phyloP scores from a whole-genome alignment of 805 yeast species.

The Crinitomyces ghanaensis region DNA sequence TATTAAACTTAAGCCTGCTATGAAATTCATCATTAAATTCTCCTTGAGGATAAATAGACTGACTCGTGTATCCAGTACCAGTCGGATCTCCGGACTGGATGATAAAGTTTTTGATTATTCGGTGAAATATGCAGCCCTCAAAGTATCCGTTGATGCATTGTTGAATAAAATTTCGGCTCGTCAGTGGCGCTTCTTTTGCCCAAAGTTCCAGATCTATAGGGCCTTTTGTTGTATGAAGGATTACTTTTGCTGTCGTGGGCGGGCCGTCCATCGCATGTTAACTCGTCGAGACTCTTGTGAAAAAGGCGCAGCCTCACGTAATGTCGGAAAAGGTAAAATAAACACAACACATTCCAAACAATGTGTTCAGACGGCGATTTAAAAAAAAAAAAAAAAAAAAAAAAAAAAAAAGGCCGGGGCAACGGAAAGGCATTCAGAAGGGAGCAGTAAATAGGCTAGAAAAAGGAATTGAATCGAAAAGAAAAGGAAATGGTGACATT shows the following conservation, averaged over 20 bases:
- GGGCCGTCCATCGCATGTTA: conserved; percentile 12
- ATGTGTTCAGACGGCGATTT: no score
- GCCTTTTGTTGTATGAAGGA: conserved; percentile 47
- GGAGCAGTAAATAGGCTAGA: no score
- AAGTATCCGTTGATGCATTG: conserved; percentile 36
- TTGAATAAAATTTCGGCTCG: conserved; percentile 38
- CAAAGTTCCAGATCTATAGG: conserved; percentile 48
- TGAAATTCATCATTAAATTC: conserved; percentile 36
- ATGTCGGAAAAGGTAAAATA: no score
- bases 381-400: no score
- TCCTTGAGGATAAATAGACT: conserved; percentile 17
- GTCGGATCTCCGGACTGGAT: conserved; percentile 31
- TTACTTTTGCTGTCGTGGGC: conserved; percentile 31
- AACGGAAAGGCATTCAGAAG: no score
- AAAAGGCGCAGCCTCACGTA: no score
- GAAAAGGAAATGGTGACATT: no score
- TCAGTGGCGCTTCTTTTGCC: conserved; percentile 54
- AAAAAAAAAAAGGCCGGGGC: no score
- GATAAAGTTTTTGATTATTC: conserved; percentile 28
- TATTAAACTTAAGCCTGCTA: conserved; percentile 37
- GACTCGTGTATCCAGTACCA: conserved; percentile 24
- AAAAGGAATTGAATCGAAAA: no score
- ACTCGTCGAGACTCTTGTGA: neutral
- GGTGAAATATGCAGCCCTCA: conserved; percentile 32
- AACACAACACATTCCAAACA: no score